Base-by-base conservation (phyloP, 1,284 basidiomycete species). In the Sporisorium iseilematis-ciliati region DNA sequence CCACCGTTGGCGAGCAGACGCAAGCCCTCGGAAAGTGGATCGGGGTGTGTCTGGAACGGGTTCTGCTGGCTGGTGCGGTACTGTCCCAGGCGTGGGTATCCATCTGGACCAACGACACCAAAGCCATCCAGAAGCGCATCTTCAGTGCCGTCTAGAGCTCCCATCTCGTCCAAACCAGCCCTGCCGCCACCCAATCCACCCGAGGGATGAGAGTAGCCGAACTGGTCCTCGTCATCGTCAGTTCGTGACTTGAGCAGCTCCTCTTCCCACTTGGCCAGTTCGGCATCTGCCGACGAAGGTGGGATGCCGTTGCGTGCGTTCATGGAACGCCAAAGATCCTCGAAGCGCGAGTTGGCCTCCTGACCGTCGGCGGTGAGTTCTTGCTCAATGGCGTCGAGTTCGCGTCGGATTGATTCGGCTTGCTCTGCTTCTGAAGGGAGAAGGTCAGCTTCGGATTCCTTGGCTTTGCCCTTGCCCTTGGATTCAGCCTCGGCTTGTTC, bases 1-100 rank as follows among this genome's bases (percentile, higher is more conserved):
- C 93, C 94, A 26, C 83, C 82, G 69, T 93, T 92, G 57, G 91
- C 90, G 8, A 97, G 87, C 40, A 88, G 87, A 18, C 95, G 87
- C 26, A 90, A 87, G 0, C 92, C 86, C 51, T 88, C 88, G 20
- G 87, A 86, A 45, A 86, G 29, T 87, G 89, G 65, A 85, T 87
- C 89, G 85, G 81, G 57, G 50, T 83, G 78, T 49, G 89, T 88
- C 26, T 92, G 75, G 80, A 91, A 92, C 75, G 90, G 90, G 85
- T 97, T 97, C 50, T 78, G 65, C 40, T 63, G 58, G 42, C 65
- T 73, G 29, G 57, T 75, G 29, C 78, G 55, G 72, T 85, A 85
- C 23, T 60, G 64, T 48, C 82, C 83, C 12, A 85, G 70, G 4
- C 74, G 46, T 12, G 83, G 83, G 63, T 78, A 83, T 45, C 83